Percentiles rank a stretch among this genome's conserved stretches.
phyloP scores from a whole-genome alignment of 805 yeast genomes.

The Ogataea saltuana region DNA sequence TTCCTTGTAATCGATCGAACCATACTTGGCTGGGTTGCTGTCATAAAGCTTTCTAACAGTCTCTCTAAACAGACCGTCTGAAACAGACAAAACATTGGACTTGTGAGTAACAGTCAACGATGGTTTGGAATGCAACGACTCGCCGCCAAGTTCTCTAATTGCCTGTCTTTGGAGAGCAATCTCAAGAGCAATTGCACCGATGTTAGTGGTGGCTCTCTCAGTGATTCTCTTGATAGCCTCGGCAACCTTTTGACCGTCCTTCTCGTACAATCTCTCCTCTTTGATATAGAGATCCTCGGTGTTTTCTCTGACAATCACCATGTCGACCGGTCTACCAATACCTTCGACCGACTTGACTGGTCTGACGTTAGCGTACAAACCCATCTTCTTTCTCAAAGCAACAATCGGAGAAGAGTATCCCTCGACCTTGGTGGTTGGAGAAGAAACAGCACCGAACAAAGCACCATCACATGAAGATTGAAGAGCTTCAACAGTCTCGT shows the following conservation, averaged over 20 bases:
- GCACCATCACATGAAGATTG: constrained; percentile 92
- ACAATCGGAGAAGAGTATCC: constrained; percentile 99
- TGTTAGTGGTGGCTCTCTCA: constrained; percentile 80
- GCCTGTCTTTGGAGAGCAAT: constrained; percentile 90
- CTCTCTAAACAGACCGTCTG: constrained; percentile 97
- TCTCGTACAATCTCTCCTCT: constrained; percentile 77
- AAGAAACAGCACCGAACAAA: constrained; percentile 94
- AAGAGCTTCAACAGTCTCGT: constrained; percentile 79
- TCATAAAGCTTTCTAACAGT: constrained; percentile 63
- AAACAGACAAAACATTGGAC: constrained; percentile 87
- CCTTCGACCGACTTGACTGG: constrained; percentile 94
- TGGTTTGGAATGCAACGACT: constrained; percentile 55
- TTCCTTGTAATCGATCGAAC: constrained; percentile 72
- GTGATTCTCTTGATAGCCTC: constrained; percentile 97
- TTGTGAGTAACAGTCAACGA: constrained; percentile 92
- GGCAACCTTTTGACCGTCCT: constrained; percentile 86
- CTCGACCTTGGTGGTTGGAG: constrained; percentile 89
- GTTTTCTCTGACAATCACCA: constrained; percentile 98
- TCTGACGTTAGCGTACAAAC: constrained; percentile 94
- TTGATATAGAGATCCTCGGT: constrained; percentile 97
- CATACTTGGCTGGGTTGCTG: constrained; percentile 57
- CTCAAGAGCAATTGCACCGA: constrained; percentile 88
- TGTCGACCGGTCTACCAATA: constrained; percentile 85
- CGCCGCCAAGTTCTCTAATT: constrained; percentile 63
- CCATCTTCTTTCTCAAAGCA: constrained; percentile 94